Evolutionary conservation across 495 filamentous ascomycete genomes (phyloP).

Genomic region (Rhizodiscina lignyota): DNA sequence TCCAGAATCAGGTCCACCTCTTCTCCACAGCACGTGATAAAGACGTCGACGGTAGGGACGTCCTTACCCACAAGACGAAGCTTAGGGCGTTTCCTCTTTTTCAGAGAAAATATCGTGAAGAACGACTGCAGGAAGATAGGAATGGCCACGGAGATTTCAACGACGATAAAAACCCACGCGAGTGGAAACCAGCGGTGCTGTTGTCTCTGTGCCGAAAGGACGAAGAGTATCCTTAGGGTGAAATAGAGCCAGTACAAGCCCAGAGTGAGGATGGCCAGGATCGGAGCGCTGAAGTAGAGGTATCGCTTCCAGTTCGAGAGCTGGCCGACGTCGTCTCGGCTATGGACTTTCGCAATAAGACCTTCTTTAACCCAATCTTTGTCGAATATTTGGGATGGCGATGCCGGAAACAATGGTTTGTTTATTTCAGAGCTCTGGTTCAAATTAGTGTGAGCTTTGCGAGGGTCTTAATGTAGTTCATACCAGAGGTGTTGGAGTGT

Average conservation of each 20-base stretch:
- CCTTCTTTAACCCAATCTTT: constrained; percentile 22
- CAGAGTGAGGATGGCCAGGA: constrained; percentile 24
- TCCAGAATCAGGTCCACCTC: constrained; percentile 35
- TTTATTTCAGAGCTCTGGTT: neutral
- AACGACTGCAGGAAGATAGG: constrained; percentile 2
- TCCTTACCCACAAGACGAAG: constrained; percentile 25
- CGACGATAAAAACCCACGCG: constrained; percentile 3
- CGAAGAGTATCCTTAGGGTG: constrained; percentile 24
- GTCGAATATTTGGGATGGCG: neutral
- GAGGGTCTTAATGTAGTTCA: no score
- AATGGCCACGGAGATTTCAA: constrained; percentile 1
- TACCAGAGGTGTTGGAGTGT: constrained; percentile 3
- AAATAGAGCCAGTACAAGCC: constrained; percentile 25
- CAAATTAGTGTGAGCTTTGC: no score
- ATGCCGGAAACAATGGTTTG: constrained; percentile 2
- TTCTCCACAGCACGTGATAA: constrained; percentile 35
- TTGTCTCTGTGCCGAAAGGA: constrained; percentile 21
- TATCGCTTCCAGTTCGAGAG: constrained; percentile 26
- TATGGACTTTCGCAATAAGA: constrained; percentile 21
- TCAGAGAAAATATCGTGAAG: constrained; percentile 1
- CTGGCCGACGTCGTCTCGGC: constrained; percentile 25
- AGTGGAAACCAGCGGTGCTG: neutral
- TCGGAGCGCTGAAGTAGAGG: constrained; percentile 21
- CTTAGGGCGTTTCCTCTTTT: constrained; percentile 1
- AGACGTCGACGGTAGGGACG: constrained; percentile 32